phyloP scores from a whole-genome alignment of 176 grass and related monocot genomes.

The Oryza nivara region DNA sequence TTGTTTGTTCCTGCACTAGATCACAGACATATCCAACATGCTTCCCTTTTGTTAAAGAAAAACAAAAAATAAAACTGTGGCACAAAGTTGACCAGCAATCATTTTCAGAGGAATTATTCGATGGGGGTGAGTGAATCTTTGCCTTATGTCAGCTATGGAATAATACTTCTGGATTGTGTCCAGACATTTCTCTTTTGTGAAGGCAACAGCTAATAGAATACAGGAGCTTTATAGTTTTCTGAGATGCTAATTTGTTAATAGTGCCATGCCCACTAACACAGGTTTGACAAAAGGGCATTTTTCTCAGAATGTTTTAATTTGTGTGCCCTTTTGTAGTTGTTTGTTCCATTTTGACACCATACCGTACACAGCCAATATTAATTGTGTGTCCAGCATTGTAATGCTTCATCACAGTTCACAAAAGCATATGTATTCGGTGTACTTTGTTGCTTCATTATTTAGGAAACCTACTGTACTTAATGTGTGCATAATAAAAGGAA shows the following conservation, averaged over 20 bases:
- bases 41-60: background rate
- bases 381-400: background rate
- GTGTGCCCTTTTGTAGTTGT: background rate
- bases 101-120: constrained; percentile 18
- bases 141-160: constrained; percentile 28
- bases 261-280: constrained; percentile 33
- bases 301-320: background rate
- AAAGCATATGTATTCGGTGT: background rate
- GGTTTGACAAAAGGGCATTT: background rate
- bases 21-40: background rate
- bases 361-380: background rate
- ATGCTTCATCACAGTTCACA: background rate
- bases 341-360: background rate
- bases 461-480: background rate
- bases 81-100: constrained; percentile 19
- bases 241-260: constrained; percentile 28
- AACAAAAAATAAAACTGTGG: background rate
- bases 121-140: constrained; percentile 16
- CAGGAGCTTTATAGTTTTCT: background rate
- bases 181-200: constrained; percentile 36
- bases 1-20: constrained; percentile 5
- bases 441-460: background rate
- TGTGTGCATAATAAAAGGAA: background rate
- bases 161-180: constrained; percentile 23
- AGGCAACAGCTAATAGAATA: constrained; percentile 20